Evolutionary conservation across 2,329 filamentous ascomycete genomes (phyloP), one percentile per base, ranked within the genome.

Genomic region (Penicillium sp.): DNA sequence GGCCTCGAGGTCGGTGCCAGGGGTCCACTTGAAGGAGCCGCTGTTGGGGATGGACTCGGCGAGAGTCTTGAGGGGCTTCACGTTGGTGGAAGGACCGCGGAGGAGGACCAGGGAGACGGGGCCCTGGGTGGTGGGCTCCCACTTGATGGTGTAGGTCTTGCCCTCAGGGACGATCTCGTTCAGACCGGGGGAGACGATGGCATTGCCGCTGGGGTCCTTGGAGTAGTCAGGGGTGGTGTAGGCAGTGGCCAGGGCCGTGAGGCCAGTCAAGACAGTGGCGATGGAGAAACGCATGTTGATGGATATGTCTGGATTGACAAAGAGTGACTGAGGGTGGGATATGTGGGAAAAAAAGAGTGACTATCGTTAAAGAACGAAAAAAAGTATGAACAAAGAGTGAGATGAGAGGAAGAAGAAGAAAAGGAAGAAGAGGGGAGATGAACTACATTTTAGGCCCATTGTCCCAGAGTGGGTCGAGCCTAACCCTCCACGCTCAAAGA

Each of bases 31-130:
- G 73, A 72, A 83, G 55, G 60, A 64, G 52, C 82, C 82, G 50
- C 64, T 73, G 77, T 85, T 84, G 62, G 66, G 55, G 66, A 80
- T 78, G 55, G 67, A 64, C 65, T 81, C 75, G 53, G 74, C 76
- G 55, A 82, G 74, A 51, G 77, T 71, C 58, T 71, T 67, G 56
- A 79, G 66, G 37, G 77, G 75, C 34, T 73, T 58, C 40, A 80
- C 74, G 71, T 84, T 80, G 67, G 52, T 71, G 57, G 75, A 72
- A 28, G 81, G 80, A 28, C 82, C 82, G 63, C 77, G 77, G 59
- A 83, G 77, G 56, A 85, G 78, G 52, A 81, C 65, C 50, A 86
- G 71, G n/a, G 79, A 79, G 62, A 84, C 72, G 27, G 56, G 54
- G 19, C 68, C 66, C 12, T 55, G 42, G 46, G 62, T 66, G 55